A percentile compares a stretch with the other conserved stretches of the same genome.
These are phyloP conservation scores for Juglanconis oblonga DNA, from an alignment of 2,329 filamentous ascomycete genomes.

Conservation along the genomic window DNA sequence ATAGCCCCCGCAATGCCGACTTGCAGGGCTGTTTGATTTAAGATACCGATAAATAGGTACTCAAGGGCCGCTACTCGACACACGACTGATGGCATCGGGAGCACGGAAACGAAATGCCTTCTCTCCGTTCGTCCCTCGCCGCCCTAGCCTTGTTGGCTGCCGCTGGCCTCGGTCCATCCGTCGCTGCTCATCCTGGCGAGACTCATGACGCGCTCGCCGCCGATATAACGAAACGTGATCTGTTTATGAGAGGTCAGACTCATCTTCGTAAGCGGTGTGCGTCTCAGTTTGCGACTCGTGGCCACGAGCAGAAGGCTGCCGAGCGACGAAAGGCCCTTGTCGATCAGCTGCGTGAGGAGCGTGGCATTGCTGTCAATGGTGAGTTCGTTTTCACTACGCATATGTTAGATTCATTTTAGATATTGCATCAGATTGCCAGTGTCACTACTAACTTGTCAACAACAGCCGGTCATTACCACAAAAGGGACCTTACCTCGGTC, in stretches of 20 bases:
- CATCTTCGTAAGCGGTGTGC: conserved; percentile 4
- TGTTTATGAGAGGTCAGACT: neutral
- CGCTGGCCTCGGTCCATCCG: neutral
- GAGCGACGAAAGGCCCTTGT: conserved; percentile 1
- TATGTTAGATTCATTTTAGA: neutral
- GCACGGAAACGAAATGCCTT: neutral
- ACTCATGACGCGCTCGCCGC: neutral
- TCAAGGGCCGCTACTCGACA: neutral
- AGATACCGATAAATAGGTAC: no score
- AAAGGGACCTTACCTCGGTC: neutral
- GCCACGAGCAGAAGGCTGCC: neutral
- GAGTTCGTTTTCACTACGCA: neutral
- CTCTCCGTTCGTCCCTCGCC: neutral
- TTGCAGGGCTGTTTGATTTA: no score
- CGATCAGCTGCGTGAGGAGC: conserved; percentile 2
- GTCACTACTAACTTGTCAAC: neutral
- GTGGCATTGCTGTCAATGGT: neutral
- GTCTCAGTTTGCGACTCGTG: neutral
- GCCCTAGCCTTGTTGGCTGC: neutral
- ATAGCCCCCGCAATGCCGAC: neutral
- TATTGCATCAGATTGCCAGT: neutral
- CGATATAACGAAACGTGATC: neutral
- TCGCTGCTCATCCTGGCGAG: neutral
- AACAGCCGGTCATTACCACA: neutral
- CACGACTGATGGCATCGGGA: neutral